Conservation (phyloP, 2,329 filamentous ascomycete genomes). For the Exophiala sp. region DNA sequence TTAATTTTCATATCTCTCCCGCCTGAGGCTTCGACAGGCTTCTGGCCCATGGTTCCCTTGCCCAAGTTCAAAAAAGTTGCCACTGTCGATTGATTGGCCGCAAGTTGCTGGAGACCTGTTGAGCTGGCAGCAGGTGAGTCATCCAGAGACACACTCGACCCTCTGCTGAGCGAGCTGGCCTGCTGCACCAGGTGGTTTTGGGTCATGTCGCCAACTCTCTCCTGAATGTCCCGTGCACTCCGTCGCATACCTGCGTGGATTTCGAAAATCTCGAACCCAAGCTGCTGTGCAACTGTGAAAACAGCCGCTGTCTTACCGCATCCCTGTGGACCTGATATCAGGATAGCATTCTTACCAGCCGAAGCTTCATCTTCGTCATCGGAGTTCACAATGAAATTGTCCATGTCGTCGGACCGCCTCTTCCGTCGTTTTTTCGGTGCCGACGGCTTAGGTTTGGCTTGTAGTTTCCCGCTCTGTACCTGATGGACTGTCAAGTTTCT, state of each 20-base stretch:
- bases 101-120: conserved; percentile 22
- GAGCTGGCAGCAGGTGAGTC: conserved; percentile 4
- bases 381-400: conserved; percentile 73
- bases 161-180: conserved; percentile 15
- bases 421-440: conserved; percentile 56
- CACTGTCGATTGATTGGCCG: conserved; percentile 30
- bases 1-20: conserved; percentile 14
- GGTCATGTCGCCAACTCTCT: conserved; percentile 94
- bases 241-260: conserved; percentile 79
- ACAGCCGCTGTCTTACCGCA: conserved; percentile 91
- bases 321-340: conserved; percentile 82
- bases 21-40: conserved; percentile 16
- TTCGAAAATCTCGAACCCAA: conserved; percentile 91
- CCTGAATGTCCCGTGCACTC: conserved; percentile 82
- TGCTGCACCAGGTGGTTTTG: conserved; percentile 79
- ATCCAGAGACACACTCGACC: conserved; percentile 18
- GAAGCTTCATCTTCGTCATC: conserved; percentile 62
- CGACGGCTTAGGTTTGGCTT: conserved; percentile 27
- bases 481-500: conserved; percentile 67
- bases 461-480: conserved; percentile 55
- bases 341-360: conserved; percentile 59
- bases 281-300: conserved; percentile 83
- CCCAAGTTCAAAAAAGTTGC: conserved; percentile 9
- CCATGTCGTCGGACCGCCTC: conserved; percentile 60
- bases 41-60: conserved; percentile 26